These are phyloP conservation scores for Botrytis hyacinthi DNA, from an alignment of 2,329 filamentous ascomycete species.

Conservation along the genomic window DNA sequence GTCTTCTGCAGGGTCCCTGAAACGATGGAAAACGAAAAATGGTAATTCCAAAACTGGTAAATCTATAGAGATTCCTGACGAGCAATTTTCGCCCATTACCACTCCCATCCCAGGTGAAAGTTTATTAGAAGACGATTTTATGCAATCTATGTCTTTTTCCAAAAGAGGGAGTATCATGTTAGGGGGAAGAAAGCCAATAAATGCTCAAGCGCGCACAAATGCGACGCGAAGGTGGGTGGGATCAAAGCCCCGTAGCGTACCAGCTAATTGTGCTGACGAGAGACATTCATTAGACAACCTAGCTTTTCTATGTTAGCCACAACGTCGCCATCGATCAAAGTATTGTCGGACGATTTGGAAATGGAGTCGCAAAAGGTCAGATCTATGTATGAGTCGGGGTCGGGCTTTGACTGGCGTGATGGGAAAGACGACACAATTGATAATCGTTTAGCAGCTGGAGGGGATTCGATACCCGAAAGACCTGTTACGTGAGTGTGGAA, in stretches of 20 bases:
- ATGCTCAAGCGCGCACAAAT: constrained; percentile 30
- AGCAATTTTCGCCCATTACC: constrained; percentile 51
- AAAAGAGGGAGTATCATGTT: constrained; percentile 64
- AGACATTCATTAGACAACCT: constrained; percentile 30
- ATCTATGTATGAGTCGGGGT: constrained; percentile 39
- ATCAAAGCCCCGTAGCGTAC: constrained; percentile 1
- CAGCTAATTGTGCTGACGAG: constrained; percentile 25
- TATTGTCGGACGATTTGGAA: constrained; percentile 36
- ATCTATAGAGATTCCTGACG: constrained; percentile 23
- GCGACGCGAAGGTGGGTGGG: constrained; percentile 31
- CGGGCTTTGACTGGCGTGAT: constrained; percentile 33
- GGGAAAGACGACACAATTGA: constrained; percentile 25
- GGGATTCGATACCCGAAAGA: constrained; percentile 20
- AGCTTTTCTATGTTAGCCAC: constrained; percentile 33
- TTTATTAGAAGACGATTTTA: constrained; percentile 57
- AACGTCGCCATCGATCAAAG: constrained; percentile 29
- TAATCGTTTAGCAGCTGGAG: constrained; percentile 12
- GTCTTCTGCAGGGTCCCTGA: constrained; percentile 19
- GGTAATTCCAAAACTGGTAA: constrained; percentile 29
- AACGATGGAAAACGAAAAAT: constrained; percentile 28
- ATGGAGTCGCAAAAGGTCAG: constrained; percentile 40
- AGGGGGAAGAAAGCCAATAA: constrained; percentile 45
- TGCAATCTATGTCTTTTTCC: constrained; percentile 58
- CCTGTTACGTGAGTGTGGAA: constrained; percentile 22
- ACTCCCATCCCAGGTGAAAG: constrained; percentile 56